These are phyloP conservation scores for Wickerhamomyces kurtzmanii DNA, from an alignment of 805 yeast genomes.

Conservation along the genomic window DNA sequence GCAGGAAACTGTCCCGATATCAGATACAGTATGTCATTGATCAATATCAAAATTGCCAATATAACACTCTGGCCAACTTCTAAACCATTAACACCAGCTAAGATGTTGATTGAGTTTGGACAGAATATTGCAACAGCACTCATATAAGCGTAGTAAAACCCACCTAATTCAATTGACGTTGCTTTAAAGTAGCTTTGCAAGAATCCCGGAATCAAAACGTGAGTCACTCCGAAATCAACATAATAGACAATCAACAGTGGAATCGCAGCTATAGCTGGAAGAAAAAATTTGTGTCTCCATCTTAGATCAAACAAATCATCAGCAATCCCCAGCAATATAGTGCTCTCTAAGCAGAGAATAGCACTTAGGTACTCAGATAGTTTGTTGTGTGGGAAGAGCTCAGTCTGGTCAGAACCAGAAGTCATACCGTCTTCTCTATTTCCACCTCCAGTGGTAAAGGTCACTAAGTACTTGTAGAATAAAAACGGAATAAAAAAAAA, in stretches of 20 bases:
- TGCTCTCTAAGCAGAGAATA: constrained; percentile 72
- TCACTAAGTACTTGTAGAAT: constrained; percentile 66
- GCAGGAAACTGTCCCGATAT: constrained; percentile 45
- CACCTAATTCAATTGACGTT: constrained; percentile 59
- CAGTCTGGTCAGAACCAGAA: constrained; percentile 3
- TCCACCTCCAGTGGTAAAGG: constrained; percentile 50
- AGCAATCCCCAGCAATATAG: constrained; percentile 77
- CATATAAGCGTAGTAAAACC: constrained; percentile 82
- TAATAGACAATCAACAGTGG: constrained; percentile 88
- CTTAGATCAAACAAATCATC: constrained; percentile 94
- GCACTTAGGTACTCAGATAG: constrained; percentile 83
- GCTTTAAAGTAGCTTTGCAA: constrained; percentile 31
- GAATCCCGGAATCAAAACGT: constrained; percentile 72
- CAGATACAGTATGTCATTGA: constrained; percentile 71
- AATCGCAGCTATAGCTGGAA: constrained; percentile 90
- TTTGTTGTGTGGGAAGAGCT: constrained; percentile 66
- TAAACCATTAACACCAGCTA: constrained; percentile 94
- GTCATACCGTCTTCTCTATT: constrained; percentile 30
- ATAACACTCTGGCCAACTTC: constrained; percentile 94
- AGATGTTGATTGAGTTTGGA: constrained; percentile 90
- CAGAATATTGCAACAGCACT: constrained; percentile 85
- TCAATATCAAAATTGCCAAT: constrained; percentile 55
- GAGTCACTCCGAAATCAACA: constrained; percentile 89
- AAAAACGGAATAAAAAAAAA: constrained; percentile 80
- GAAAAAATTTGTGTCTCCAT: constrained; percentile 94